Percentiles rank a stretch among this genome's conserved stretches.
Conservation (phyloP, 345 rosid species). For the rapeseed (Brassica napus) region DNA sequence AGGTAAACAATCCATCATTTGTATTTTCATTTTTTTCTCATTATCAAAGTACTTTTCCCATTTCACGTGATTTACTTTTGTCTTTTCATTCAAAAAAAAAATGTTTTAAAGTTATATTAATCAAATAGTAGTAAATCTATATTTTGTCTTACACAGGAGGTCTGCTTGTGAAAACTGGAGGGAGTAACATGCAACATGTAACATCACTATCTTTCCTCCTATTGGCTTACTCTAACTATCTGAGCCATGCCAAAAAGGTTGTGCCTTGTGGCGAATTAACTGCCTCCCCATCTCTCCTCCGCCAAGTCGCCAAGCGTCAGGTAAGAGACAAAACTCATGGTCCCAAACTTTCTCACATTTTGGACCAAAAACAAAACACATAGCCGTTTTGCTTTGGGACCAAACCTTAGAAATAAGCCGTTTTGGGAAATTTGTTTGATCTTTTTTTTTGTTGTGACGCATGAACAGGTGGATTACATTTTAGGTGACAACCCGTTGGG, state of each 20-base stretch:
- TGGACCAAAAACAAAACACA: conserved; percentile 16
- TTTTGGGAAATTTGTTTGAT: background rate
- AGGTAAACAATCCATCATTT: conserved; percentile 48
- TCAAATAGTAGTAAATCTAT: background rate
- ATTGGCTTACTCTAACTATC: conserved; percentile 81
- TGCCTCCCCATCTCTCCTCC: conserved; percentile 63
- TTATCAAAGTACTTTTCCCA: conserved; percentile 20
- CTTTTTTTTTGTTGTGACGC: background rate
- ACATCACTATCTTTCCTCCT: conserved; percentile 84
- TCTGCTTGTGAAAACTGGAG: conserved; percentile 81
- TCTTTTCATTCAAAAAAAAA: conserved; percentile 13
- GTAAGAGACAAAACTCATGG: conserved; percentile 27
- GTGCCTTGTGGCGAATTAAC: conserved; percentile 61
- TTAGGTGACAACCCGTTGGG: conserved; percentile 85
- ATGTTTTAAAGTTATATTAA: background rate
- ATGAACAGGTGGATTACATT: conserved; percentile 82
- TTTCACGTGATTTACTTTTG: conserved; percentile 40
- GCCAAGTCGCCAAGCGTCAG: conserved; percentile 64
- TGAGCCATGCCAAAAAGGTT: conserved; percentile 61
- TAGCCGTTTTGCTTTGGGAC: background rate
- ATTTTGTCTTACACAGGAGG: conserved; percentile 56
- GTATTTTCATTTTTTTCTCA: background rate
- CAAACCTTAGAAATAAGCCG: conserved; percentile 17
- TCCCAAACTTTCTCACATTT: conserved; percentile 11
- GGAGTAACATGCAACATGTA: conserved; percentile 97